phyloP scores from a whole-genome alignment of 192 early-diverging fungal genomes.

The Rhizoclosmatium globosum region DNA sequence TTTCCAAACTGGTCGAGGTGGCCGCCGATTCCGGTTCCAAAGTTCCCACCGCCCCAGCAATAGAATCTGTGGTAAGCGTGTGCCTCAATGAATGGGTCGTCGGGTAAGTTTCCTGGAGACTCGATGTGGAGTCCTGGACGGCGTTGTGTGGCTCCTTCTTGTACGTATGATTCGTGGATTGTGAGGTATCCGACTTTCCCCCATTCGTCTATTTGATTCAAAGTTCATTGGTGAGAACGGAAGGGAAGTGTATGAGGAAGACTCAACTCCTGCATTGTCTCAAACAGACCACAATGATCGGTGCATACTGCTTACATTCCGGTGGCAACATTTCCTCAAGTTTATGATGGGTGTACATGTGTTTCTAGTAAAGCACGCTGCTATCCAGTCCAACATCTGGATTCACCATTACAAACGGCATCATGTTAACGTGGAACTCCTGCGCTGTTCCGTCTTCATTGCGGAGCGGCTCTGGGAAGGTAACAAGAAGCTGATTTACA shows the following conservation, averaged over 20 bases:
- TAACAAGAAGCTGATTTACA: too few species aligned
- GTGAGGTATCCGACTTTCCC: not conserved
- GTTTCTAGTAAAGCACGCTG: too few species aligned
- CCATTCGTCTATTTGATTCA: too few species aligned
- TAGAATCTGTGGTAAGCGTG: too few species aligned
- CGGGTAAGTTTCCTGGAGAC: too few species aligned
- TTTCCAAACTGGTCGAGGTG: not conserved
- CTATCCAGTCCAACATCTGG: not conserved
- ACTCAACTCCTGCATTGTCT: not conserved
- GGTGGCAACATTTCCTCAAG: not conserved
- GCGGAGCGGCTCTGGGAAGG: not conserved
- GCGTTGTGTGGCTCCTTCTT: too few species aligned
- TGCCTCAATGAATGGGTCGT: too few species aligned
- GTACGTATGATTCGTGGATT: too few species aligned
- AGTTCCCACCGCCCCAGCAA: not conserved
- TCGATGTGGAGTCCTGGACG: too few species aligned
- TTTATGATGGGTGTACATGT: too few species aligned
- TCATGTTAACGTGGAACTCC: conserved; percentile 4
- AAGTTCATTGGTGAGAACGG: too few species aligned
- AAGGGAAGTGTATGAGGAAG: too few species aligned
- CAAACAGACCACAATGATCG: conserved; percentile 1
- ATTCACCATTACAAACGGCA: conserved; percentile 7
- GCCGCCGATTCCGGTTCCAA: not conserved
- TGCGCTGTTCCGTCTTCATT: not conserved
- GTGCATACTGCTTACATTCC: not conserved